These are phyloP conservation scores for Coemansia sp. DNA, from an alignment of 192 early-diverging fungal genomes.

Conservation along the genomic window DNA sequence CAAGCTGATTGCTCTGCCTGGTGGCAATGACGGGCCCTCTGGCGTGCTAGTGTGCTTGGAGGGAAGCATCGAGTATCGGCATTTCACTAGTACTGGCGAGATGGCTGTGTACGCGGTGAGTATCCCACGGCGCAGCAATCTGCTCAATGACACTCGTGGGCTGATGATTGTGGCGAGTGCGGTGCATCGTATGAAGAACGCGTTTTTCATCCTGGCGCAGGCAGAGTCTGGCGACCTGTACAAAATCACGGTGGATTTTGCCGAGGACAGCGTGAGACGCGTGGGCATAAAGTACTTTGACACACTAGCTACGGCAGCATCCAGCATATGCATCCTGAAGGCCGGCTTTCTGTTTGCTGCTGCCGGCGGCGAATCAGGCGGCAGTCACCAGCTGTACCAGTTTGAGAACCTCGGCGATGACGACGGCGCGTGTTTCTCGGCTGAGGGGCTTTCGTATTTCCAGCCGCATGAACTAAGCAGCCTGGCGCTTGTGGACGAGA, in stretches of 20 bases:
- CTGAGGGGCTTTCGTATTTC: slow-evolving; percentile 57
- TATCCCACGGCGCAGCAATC: slow-evolving; percentile 78
- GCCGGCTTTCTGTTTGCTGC: slow-evolving; percentile 94
- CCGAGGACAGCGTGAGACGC: slow-evolving; percentile 55
- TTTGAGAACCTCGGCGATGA: slow-evolving; percentile 94
- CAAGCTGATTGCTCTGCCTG: slow-evolving; percentile 78
- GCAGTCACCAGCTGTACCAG: slow-evolving; percentile 91
- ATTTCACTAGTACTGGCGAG: slow-evolving; percentile 55
- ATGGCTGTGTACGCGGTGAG: slow-evolving; percentile 64
- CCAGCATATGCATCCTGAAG: slow-evolving; percentile 80
- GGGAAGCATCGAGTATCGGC: slow-evolving; percentile 83
- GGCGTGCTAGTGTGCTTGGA: slow-evolving; percentile 97
- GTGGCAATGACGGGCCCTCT: slow-evolving; percentile 86
- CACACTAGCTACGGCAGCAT: slow-evolving; percentile 81
- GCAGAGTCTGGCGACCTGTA: slow-evolving; percentile 92
- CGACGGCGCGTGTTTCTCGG: slow-evolving; percentile 30
- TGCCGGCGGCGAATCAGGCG: slow-evolving; percentile 76
- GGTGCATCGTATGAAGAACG: slow-evolving; percentile 84
- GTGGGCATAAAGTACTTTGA: slow-evolving; percentile 95
- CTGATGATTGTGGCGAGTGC: slow-evolving; percentile 80
- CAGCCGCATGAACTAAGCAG: slow-evolving; percentile 76
- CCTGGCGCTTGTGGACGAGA: slow-evolving; percentile 87
- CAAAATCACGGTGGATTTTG: slow-evolving; percentile 87
- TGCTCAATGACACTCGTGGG: slow-evolving; percentile 67
- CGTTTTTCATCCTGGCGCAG: slow-evolving; percentile 90